These are phyloP conservation scores for Ophiocordyceps camponoti-saundersi DNA, from an alignment of 2,329 filamentous ascomycete species.

Conservation along the genomic window DNA sequence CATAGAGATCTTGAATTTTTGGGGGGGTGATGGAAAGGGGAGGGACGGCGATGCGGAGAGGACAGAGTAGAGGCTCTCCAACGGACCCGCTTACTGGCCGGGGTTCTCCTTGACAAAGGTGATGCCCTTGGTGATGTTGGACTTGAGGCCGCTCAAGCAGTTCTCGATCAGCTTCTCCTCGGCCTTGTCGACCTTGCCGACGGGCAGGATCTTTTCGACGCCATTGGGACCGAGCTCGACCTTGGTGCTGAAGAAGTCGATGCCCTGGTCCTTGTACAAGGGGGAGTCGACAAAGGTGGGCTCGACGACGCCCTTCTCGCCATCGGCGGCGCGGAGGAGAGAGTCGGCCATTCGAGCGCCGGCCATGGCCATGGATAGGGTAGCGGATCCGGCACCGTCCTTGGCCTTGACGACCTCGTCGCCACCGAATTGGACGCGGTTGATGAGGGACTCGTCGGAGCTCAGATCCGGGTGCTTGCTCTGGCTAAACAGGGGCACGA, in stretches of 20 bases:
- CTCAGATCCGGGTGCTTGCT: slow-evolving; percentile 71
- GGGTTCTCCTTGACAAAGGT: slow-evolving; percentile 42
- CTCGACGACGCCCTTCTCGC: slow-evolving; percentile 90
- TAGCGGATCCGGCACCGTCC: slow-evolving; percentile 92
- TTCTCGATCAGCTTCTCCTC: slow-evolving; percentile 85
- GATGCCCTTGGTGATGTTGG: slow-evolving; percentile 90
- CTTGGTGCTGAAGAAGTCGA: slow-evolving; percentile 91
- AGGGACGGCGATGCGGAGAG: not conserved
- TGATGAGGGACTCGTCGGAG: slow-evolving; percentile 64
- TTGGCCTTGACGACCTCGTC: slow-evolving; percentile 99
- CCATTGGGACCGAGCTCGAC: slow-evolving; percentile 94
- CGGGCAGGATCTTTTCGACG: slow-evolving; percentile 79
- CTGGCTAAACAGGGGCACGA: slow-evolving; percentile 94
- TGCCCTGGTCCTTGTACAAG: slow-evolving; percentile 94
- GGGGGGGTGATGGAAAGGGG: not conserved
- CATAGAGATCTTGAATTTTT: too few relatives aligned
- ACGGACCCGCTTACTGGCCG: slow-evolving; percentile 29
- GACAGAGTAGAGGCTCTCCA: not conserved
- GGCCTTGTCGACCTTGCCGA: slow-evolving; percentile 68
- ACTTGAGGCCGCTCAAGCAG: slow-evolving; percentile 69
- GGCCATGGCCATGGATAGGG: slow-evolving; percentile 97
- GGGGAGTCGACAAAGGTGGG: slow-evolving; percentile 94
- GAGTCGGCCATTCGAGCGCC: slow-evolving; percentile 75
- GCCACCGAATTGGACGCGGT: slow-evolving; percentile 96
- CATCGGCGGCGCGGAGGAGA: slow-evolving; percentile 79